Percentiles rank a stretch among this genome's conserved stretches.
These are phyloP conservation scores for Homolaphlyctis polyrhiza DNA, from an alignment of 371 early-diverging fungal genomes.

Conservation along the genomic window DNA sequence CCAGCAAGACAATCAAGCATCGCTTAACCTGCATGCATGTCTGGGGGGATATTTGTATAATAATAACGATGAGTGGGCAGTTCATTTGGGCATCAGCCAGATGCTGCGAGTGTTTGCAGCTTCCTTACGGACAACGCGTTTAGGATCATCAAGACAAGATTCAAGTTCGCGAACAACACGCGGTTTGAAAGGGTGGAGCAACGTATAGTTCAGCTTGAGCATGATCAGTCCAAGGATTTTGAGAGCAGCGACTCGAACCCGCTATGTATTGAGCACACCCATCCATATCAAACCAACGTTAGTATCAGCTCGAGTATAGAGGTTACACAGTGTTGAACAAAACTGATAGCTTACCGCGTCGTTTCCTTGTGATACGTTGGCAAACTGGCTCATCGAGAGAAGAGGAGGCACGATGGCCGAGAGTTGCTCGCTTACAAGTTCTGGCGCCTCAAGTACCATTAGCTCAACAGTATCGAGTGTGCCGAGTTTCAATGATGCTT, in stretches of 20 bases:
- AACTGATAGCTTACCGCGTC: background rate
- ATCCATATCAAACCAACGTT: background rate
- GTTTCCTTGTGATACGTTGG: constrained; percentile 12
- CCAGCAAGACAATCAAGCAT: no score
- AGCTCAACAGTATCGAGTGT: constrained; percentile 69
- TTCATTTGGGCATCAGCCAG: constrained; percentile 60
- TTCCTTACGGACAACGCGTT: constrained; percentile 79
- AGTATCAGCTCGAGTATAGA: background rate
- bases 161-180: constrained; percentile 59
- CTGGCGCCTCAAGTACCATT: constrained; percentile 56
- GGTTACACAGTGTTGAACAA: constrained; percentile 40
- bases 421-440: constrained; percentile 40
- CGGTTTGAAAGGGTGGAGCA: constrained; percentile 55
- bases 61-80: background rate
- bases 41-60: no score
- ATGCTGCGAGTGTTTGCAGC: constrained; percentile 80
- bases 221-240: constrained; percentile 66
- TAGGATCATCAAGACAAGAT: constrained; percentile 74
- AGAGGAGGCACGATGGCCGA: constrained; percentile 18
- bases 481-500: constrained; percentile 62
- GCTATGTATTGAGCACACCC: constrained; percentile 14
- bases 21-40: no score
- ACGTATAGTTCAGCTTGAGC: constrained; percentile 50
- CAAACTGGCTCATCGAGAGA: constrained; percentile 26
- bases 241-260: constrained; percentile 69